Evolutionary conservation across 148 eudicot species (phyloP), one percentile per base, ranked within the genome.

Genomic region (Chenopodium suecicum): DNA sequence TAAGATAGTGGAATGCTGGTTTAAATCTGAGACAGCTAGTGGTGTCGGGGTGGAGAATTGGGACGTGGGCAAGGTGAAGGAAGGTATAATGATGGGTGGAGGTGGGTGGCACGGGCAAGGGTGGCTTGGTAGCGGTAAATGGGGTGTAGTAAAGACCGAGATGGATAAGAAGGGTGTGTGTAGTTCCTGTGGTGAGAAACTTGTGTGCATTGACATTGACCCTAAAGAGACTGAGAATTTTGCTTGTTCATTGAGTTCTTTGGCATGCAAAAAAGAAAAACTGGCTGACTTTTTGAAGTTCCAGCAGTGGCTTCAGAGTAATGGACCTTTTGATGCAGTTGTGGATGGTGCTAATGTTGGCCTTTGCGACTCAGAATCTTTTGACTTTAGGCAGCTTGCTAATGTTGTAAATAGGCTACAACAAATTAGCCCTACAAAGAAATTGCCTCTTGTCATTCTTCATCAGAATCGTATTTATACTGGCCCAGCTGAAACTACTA

Each of bases 61-160:
- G 97, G 95, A 93, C 86, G 88, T 78, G 44, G 76, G 23, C 1
- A 92, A 84, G 85, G 97, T 95, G 76, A 92, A 80, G 88, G 91
- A 88, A 82, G 98, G 94, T 79, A 86, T 91, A 75, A 52, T 85
- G 68, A 90, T 84, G 78, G 94, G 97, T 47, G 99, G 99, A n/a
- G 99, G 99, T 27, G 99, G 99, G 58, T 95, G 98, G 97, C 99
- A 95, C 67, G 98, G 98, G 20, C 92, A 92, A 88, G 99, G 99
- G 76, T 95, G 99, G 99, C 86, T 95, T 70, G 99, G 99, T 65
- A 92, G 79, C 73, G 98, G 99, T 79, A 86, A 89, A 44, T 95
- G 99, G 99, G 88, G 78, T 68, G 94, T 94, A 32, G 85, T 79
- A 52, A 90, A 90, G 88, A 88, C 98, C 7, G 85, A 85, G 74